Conservation (phyloP, 208 protist genomes). For the Trypanosoma grayi region DNA sequence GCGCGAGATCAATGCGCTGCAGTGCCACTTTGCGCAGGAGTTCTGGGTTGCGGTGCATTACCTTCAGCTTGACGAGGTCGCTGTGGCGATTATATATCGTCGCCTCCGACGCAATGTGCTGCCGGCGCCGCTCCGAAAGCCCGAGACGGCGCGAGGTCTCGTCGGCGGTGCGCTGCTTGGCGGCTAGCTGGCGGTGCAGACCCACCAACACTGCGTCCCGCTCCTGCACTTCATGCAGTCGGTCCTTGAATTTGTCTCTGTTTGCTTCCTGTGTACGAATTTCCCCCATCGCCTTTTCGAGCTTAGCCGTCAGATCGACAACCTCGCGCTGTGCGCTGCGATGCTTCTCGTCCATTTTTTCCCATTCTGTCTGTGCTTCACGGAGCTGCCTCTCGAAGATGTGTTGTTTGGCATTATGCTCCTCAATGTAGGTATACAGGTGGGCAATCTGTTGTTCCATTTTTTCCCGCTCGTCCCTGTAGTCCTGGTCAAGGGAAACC, state of each 20-base stretch:
- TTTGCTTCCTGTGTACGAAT: slow-evolving; percentile 1
- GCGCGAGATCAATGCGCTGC: not conserved
- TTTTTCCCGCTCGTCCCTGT: slow-evolving; percentile 21
- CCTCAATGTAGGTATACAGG: slow-evolving; percentile 32
- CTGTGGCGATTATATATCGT: slow-evolving; percentile 7
- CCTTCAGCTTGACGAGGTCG: slow-evolving; percentile 7
- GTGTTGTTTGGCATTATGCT: slow-evolving; percentile 16
- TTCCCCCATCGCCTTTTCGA: slow-evolving; percentile 12
- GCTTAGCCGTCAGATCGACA: slow-evolving; percentile 19
- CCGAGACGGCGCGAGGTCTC: slow-evolving; percentile 7
- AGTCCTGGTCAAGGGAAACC: slow-evolving; percentile 26
- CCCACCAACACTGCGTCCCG: not conserved
- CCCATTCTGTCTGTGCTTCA: slow-evolving; percentile 19
- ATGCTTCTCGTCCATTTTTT: slow-evolving; percentile 23
- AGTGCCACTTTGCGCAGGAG: not conserved
- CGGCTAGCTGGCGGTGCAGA: slow-evolving; percentile 8
- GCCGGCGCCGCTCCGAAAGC: not conserved
- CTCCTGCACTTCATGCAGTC: slow-evolving; percentile 11
- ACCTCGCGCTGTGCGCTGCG: slow-evolving; percentile 17
- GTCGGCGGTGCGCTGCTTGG: slow-evolving; percentile 11
- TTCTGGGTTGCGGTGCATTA: slow-evolving; percentile 13
- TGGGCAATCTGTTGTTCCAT: slow-evolving; percentile 33
- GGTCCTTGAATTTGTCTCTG: slow-evolving; percentile 10
- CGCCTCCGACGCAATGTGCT: slow-evolving; percentile 7
- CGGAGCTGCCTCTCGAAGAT: slow-evolving; percentile 11